Evolutionary conservation across 1,139 yeast genomes (phyloP).

Genomic region (Debaryomycetaceae sp.): DNA sequence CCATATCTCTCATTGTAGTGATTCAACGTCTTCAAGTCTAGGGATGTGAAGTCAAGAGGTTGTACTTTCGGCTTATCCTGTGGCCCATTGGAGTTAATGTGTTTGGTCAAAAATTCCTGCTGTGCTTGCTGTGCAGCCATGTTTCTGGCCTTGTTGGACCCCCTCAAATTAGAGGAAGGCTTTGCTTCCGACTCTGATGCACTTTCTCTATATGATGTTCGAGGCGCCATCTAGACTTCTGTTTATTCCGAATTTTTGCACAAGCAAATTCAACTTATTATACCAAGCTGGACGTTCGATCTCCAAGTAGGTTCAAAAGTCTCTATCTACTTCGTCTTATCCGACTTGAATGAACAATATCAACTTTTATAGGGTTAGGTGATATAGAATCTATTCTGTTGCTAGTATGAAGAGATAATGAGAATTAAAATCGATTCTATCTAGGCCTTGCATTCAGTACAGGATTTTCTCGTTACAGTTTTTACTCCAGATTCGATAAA

Average conservation of each 20-base stretch:
- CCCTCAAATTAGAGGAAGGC: constrained; percentile 26
- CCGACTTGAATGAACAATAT: too few species aligned
- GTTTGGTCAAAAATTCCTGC: constrained; percentile 55
- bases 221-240: constrained; percentile 9
- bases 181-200: constrained; percentile 45
- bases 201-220: constrained; percentile 26
- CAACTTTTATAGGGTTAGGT: too few species aligned
- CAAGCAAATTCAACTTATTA: too few species aligned
- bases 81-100: constrained; percentile 64
- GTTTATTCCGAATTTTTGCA: too few species aligned
- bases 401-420: too few species aligned
- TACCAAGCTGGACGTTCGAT: too few species aligned
- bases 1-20: constrained; percentile 55
- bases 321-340: too few species aligned
- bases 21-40: constrained; percentile 53
- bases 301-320: too few species aligned
- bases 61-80: constrained; percentile 45
- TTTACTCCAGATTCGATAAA: neutral
- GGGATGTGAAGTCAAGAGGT: constrained; percentile 59
- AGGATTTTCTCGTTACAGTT: neutral
- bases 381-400: too few species aligned
- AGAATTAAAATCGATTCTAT: neutral
- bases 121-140: constrained; percentile 59
- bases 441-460: neutral
- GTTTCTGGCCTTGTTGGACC: constrained; percentile 51